Conservation (phyloP, 2,329 filamentous ascomycete species). For the Calycina herbarum region DNA sequence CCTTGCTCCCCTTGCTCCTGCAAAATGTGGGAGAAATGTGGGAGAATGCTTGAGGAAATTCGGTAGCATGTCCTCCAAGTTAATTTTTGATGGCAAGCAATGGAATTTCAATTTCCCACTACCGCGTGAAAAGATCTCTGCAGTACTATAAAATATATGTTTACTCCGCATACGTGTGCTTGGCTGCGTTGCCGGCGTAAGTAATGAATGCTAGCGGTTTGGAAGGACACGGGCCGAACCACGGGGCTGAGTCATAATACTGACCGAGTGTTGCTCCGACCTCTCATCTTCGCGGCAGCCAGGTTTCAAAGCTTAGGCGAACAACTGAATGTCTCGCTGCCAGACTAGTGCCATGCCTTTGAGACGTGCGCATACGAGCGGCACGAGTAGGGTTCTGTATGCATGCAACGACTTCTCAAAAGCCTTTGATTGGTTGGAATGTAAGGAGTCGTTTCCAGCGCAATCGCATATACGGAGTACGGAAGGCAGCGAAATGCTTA, state of each 20-base stretch:
- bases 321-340: neutral
- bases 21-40: neutral
- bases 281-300: neutral
- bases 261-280: neutral
- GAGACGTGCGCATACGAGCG: neutral
- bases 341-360: neutral
- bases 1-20: neutral
- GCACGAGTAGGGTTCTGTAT: neutral
- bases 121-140: too few relatives aligned
- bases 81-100: too few relatives aligned
- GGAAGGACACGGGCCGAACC: neutral
- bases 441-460: neutral
- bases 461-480: neutral
- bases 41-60: neutral
- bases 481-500: neutral
- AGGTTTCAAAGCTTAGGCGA: constrained; percentile 2
- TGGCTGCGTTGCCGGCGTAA: neutral
- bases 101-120: too few relatives aligned
- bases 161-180: neutral
- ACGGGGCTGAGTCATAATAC: neutral
- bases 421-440: neutral
- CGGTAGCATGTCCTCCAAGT: too few relatives aligned
- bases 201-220: neutral
- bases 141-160: neutral
- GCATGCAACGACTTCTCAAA: neutral